These are phyloP conservation scores for Arabidopsis thaliana DNA, from an alignment of 345 rosid species.

Conservation along the genomic window DNA sequence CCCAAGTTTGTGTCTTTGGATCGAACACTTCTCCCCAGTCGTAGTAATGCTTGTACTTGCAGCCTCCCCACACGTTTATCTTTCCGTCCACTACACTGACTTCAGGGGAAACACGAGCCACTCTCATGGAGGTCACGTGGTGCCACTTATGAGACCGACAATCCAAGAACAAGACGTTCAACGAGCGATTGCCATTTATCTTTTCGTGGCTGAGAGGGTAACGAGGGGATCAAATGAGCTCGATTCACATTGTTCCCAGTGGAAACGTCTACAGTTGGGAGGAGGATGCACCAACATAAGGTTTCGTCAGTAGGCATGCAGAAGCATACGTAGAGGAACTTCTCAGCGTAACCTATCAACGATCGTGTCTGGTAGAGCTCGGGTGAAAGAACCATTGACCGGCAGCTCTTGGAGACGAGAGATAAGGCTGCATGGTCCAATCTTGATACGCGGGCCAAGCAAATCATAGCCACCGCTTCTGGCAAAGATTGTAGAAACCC, in stretches of 20 bases:
- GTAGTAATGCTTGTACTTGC: conserved; percentile 46
- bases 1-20: conserved; percentile 47
- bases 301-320: conserved; percentile 46
- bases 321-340: conserved; percentile 58
- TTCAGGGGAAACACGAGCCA: conserved; percentile 57
- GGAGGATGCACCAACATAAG: conserved; percentile 53
- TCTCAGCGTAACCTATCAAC: conserved; percentile 34
- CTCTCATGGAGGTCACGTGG: conserved; percentile 53
- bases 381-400: conserved; percentile 56
- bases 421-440: conserved; percentile 59
- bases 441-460: conserved; percentile 63
- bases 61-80: conserved; percentile 71
- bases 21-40: conserved; percentile 71
- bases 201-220: too few relatives aligned
- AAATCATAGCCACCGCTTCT: conserved; percentile 58
- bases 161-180: conserved; percentile 58
- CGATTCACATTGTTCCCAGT: not conserved
- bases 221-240: too few relatives aligned
- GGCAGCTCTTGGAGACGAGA: conserved; percentile 58
- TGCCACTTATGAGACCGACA: conserved; percentile 66
- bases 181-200: too few relatives aligned
- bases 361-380: conserved; percentile 56
- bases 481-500: conserved; percentile 42
- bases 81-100: conserved; percentile 55
- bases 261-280: not conserved